Evolutionary conservation across 2,329 filamentous ascomycete genomes (phyloP).

Genomic region (Elsinoe necatrix): DNA sequence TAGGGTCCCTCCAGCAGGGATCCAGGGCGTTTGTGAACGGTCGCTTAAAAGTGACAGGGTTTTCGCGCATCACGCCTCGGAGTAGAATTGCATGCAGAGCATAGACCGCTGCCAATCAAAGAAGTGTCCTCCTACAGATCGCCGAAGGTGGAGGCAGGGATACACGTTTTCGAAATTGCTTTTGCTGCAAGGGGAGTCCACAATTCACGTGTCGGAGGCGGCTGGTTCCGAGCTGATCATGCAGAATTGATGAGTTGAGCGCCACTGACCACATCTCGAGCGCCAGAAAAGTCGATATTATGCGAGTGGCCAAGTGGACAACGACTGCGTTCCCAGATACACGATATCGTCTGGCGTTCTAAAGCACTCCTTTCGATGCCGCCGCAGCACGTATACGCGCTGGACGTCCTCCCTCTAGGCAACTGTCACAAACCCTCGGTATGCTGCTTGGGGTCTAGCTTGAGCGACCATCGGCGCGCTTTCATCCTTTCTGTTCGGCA

Average conservation of each 20-base stretch:
- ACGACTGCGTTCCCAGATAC: not conserved
- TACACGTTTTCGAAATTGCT: too few relatives aligned
- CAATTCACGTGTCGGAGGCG: too few relatives aligned
- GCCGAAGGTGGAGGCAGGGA: too few relatives aligned
- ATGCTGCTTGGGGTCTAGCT: not conserved
- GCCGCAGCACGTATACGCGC: not conserved
- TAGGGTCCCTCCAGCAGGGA: not conserved
- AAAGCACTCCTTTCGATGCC: not conserved
- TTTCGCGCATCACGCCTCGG: not conserved
- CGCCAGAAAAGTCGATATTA: not conserved
- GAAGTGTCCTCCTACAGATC: too few relatives aligned
- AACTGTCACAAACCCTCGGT: constrained; percentile 1
- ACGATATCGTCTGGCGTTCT: not conserved
- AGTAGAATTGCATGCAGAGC: too few relatives aligned
- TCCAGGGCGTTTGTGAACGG: not conserved
- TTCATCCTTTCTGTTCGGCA: not conserved
- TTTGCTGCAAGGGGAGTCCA: too few relatives aligned
- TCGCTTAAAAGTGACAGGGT: not conserved
- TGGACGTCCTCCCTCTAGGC: not conserved
- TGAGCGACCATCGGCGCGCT: not conserved
- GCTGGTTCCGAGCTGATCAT: not conserved
- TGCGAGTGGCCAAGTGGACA: not conserved
- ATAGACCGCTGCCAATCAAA: too few relatives aligned
- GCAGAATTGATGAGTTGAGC: not conserved
- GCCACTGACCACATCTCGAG: not conserved